phyloP scores from a whole-genome alignment of 1,284 basidiomycete species.

The Ceratobasidium sp. region DNA sequence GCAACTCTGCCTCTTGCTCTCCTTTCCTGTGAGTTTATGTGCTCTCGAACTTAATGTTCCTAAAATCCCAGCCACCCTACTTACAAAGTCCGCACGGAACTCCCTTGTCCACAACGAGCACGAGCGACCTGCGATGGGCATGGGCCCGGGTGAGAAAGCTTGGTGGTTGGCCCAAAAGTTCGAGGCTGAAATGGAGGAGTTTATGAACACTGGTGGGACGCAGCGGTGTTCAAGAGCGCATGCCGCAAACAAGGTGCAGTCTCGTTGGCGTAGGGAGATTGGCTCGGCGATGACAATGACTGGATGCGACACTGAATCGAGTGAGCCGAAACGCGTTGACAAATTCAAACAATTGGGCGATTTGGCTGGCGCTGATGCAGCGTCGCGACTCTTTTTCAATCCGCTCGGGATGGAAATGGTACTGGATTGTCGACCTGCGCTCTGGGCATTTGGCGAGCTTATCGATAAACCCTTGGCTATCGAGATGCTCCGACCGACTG shows the following conservation, averaged over 20 bases:
- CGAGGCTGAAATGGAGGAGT: background rate
- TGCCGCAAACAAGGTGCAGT: background rate
- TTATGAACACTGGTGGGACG: background rate
- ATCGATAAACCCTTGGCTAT: background rate
- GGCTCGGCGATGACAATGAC: background rate
- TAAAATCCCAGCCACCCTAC: background rate
- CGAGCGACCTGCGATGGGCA: background rate
- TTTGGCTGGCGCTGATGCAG: background rate
- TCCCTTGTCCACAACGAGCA: background rate
- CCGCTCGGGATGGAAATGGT: constrained; percentile 1
- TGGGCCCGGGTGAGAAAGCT: background rate
- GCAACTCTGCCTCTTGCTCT: too few relatives aligned
- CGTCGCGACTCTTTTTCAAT: background rate
- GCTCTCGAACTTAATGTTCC: background rate
- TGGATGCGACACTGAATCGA: background rate
- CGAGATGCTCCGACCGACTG: background rate
- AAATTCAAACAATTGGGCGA: background rate
- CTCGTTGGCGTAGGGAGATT: background rate
- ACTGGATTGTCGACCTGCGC: background rate
- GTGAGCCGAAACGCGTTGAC: background rate
- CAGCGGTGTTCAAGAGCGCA: background rate
- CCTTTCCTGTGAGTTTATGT: too few relatives aligned
- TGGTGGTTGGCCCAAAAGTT: constrained; percentile 4
- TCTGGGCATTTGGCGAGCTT: background rate
- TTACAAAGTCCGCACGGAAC: background rate